Percentiles rank a stretch among this genome's conserved stretches.
Conservation (phyloP, 202 grass and related monocot genomes). For the Bolboschoenoplectus hybrid region DNA sequence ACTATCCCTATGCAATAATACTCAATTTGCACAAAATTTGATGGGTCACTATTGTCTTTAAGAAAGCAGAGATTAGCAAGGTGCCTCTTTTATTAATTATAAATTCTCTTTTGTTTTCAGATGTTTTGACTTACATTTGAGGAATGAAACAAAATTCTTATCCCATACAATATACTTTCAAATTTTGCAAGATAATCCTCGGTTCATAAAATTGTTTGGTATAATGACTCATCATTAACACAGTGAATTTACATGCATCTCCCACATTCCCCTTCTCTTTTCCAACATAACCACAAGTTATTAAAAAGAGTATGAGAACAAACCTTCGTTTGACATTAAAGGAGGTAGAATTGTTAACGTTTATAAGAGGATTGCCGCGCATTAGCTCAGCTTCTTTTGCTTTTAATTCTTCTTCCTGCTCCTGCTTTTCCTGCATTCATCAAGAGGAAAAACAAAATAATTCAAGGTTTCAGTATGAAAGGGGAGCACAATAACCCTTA, state of each 20-base stretch:
- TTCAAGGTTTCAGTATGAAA: background rate
- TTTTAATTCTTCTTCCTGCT: slow-evolving; percentile 91
- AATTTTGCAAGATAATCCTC: background rate
- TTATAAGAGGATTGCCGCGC: slow-evolving; percentile 89
- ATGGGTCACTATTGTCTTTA: background rate
- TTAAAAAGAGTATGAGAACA: background rate
- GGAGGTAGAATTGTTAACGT: slow-evolving; percentile 73
- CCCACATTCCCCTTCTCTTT: background rate
- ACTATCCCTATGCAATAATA: background rate
- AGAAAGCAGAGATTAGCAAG: background rate
- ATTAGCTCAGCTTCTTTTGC: slow-evolving; percentile 89
- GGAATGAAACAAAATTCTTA: background rate
- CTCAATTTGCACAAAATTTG: slow-evolving; percentile 2
- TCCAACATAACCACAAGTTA: background rate
- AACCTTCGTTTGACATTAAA: slow-evolving; percentile 93
- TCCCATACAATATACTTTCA: background rate
- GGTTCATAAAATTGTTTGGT: background rate
- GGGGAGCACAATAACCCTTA: background rate
- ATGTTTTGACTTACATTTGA: background rate
- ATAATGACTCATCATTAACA: background rate
- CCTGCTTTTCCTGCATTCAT: slow-evolving; percentile 59
- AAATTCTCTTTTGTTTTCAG: background rate
- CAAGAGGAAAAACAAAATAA: background rate
- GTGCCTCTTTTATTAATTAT: background rate
- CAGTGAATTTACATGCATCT: background rate